Percentiles rank a stretch among this genome's conserved stretches.
phyloP scores from a whole-genome alignment of 441 rosid species.

The Populus hybrid region DNA sequence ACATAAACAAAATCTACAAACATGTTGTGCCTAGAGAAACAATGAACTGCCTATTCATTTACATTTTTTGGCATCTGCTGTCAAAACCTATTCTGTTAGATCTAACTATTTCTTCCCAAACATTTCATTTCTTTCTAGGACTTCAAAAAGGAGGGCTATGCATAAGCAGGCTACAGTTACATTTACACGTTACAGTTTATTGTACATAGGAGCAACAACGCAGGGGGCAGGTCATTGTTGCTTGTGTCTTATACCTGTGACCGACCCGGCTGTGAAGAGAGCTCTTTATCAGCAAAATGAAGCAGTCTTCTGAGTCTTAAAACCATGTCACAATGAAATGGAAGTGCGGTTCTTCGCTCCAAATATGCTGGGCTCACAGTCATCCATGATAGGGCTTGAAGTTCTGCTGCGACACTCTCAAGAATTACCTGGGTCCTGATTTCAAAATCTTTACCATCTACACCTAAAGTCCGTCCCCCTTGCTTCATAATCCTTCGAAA shows the following conservation, averaged over 20 bases:
- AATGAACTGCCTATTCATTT: constrained; percentile 26
- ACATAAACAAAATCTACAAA: constrained; percentile 8
- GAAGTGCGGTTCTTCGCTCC: constrained; percentile 87
- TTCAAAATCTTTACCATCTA: constrained; percentile 78
- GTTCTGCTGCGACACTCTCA: constrained; percentile 82
- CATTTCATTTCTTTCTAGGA: constrained; percentile 11
- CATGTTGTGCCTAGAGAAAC: constrained; percentile 6
- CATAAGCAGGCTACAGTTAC: constrained; percentile 9
- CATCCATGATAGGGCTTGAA: constrained; percentile 98
- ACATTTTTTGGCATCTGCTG: constrained; percentile 10
- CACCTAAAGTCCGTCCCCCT: constrained; percentile 44
- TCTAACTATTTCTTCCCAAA: constrained; percentile 30
- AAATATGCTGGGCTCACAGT: constrained; percentile 84
- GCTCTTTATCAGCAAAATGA: constrained; percentile 96
- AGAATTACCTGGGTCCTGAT: constrained; percentile 79
- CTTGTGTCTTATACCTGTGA: constrained; percentile 31
- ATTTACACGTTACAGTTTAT: constrained; percentile 18
- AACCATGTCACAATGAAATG: constrained; percentile 96
- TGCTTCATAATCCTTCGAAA: constrained; percentile 52
- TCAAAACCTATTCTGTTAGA: constrained; percentile 15
- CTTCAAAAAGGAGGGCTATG: not conserved
- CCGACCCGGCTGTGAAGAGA: constrained; percentile 63
- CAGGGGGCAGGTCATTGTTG: not conserved
- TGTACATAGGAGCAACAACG: constrained; percentile 15
- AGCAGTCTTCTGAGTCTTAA: constrained; percentile 92